These are phyloP conservation scores for Penicillium psychrofluorescens DNA, from an alignment of 495 filamentous ascomycete species.

Conservation along the genomic window DNA sequence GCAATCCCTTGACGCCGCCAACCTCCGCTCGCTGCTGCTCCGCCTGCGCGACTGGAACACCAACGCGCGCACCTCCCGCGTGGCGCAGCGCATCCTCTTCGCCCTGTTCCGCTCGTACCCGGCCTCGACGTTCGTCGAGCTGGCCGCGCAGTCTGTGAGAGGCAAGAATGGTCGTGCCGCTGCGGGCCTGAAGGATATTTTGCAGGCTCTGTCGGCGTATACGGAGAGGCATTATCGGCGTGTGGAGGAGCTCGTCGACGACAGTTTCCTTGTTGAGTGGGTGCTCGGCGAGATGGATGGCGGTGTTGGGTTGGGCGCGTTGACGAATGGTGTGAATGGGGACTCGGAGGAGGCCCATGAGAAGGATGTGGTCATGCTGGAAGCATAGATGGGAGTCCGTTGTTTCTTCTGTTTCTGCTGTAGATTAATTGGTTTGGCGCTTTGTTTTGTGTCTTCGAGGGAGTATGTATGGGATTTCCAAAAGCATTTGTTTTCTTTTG, in stretches of 20 bases:
- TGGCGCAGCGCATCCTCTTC: slow-evolving; percentile 81
- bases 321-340: slow-evolving; percentile 19
- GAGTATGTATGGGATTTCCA: slow-evolving; percentile 14
- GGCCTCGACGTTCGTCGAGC: slow-evolving; percentile 60
- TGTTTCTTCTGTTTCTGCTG: slow-evolving; percentile 10
- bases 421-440: slow-evolving; percentile 20
- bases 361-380: slow-evolving; percentile 41
- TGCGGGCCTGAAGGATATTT: slow-evolving; percentile 69
- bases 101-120: slow-evolving; percentile 73
- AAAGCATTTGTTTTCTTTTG: slow-evolving; percentile 18
- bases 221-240: slow-evolving; percentile 86
- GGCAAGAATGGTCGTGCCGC: slow-evolving; percentile 36
- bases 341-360: slow-evolving; percentile 25
- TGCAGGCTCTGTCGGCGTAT: slow-evolving; percentile 77
- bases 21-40: slow-evolving; percentile 71
- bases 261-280: slow-evolving; percentile 91
- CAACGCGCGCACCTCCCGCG: slow-evolving; percentile 75
- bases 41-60: slow-evolving; percentile 94
- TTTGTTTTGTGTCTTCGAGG: slow-evolving; percentile 18
- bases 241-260: slow-evolving; percentile 83
- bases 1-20: slow-evolving; percentile 66
- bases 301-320: slow-evolving; percentile 34
- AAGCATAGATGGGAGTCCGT: slow-evolving; percentile 16
- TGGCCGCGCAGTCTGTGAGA: slow-evolving; percentile 38
- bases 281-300: slow-evolving; percentile 90